Base-by-base conservation (phyloP, 805 yeast species). In the Tetrapisispora phaffii region DNA sequence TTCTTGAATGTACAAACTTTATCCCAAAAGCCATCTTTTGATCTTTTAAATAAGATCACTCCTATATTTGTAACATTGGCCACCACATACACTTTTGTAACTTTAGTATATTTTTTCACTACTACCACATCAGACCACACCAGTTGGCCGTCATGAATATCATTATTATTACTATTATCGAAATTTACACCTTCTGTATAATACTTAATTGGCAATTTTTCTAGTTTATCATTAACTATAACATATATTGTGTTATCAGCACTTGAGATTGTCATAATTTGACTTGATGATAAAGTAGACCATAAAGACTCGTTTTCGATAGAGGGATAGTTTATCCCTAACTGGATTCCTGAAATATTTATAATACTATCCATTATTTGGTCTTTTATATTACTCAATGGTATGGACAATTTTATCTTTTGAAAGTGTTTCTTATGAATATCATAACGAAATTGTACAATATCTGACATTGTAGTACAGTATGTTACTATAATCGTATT, bases 21-120 rank as follows among this genome's bases (percentile, higher is more conserved):
- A 9, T 54, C 54, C 60, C 60, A 56, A 32, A 49, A 41, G 7
- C 56, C 58, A 20, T 52, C 41, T 4, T 46, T 48, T 10, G 52
- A 43, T 39, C 54, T 50, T 41, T 48, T 50, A 42, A 48, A 55
- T 12, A 57, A 40, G 2, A 49, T 32, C 31, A 58, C 51, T 2
- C 62, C 60, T 22, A 50, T 12, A 40, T 57, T 55, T 1, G 51
- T 47, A 1, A 56, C 34, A 34, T 53, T 50, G 10, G 43, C 50
- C 16, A 49, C 39, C 21, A 31, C 44, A 32, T 41, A 51, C 15
- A 47, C 34, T 26, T 50, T 31, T 6, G 45, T 37, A 3, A 49
- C 44, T 3, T 47, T 39, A 15, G 45, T 47, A 38, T 49, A 53
- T 37, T 48, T 47, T 36, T 53, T 50, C 3, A 51, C 48, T 10